Conservation (phyloP, 2,329 filamentous ascomycete genomes). For the Pyricularia sp. region DNA sequence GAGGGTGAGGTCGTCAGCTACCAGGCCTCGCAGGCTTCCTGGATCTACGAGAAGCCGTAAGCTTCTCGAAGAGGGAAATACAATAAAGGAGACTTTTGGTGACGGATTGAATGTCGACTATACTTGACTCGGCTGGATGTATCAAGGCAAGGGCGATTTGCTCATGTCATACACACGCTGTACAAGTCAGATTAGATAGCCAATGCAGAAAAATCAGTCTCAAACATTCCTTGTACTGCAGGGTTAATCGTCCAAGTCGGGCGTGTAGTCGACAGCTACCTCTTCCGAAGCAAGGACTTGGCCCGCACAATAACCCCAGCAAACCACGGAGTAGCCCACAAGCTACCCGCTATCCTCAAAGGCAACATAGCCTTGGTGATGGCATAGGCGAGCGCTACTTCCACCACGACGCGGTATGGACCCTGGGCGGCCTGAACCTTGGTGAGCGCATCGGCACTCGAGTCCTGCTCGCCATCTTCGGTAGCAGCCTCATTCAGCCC, state of each 20-base stretch:
- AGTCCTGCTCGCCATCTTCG: conserved; percentile 8
- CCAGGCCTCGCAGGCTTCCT: conserved; percentile 78
- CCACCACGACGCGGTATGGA: conserved; percentile 46
- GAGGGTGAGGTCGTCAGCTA: conserved; percentile 75
- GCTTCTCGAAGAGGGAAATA: conserved; percentile 6
- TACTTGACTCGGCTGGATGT: background rate
- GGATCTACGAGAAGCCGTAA: conserved; percentile 90
- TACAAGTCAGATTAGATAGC: background rate
- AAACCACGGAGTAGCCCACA: conserved; percentile 92
- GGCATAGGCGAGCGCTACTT: conserved; percentile 82
- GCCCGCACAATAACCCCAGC: conserved; percentile 51
- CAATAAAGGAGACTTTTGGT: background rate
- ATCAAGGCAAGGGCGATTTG: background rate
- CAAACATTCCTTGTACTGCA: background rate
- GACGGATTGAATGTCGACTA: background rate
- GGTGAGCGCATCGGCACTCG: conserved; percentile 19
- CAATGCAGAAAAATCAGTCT: background rate
- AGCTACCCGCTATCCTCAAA: conserved; percentile 63
- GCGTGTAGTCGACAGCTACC: background rate
- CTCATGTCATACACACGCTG: background rate
- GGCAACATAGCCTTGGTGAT: conserved; percentile 82
- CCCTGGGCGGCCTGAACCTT: conserved; percentile 25
- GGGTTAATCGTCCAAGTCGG: background rate
- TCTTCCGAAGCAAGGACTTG: background rate
- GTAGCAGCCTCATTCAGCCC: conserved; percentile 35